phyloP scores from a whole-genome alignment of 176 grass and related monocot genomes.

The Oryza rufipogon region DNA sequence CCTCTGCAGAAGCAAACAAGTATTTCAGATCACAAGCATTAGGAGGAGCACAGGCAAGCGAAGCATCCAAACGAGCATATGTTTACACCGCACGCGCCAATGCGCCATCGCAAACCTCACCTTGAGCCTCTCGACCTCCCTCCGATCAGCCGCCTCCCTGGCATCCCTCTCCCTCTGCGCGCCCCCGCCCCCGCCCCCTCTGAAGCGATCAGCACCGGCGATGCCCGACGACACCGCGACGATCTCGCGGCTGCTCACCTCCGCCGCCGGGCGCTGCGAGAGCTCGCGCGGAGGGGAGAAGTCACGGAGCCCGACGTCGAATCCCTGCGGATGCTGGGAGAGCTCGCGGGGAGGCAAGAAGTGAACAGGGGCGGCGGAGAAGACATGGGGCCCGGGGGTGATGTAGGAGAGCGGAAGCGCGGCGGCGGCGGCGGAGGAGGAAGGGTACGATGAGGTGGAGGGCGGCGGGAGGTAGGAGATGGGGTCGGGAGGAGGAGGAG shows the following conservation, averaged over 20 bases:
- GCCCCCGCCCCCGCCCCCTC: not conserved
- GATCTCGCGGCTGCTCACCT: not conserved
- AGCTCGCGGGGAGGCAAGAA: slow-evolving; percentile 59
- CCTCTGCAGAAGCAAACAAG: slow-evolving; percentile 39
- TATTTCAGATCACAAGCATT: not conserved
- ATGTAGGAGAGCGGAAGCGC: not conserved
- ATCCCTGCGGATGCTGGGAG: slow-evolving; percentile 30
- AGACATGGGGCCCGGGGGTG: slow-evolving; percentile 4
- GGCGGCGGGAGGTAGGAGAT: not conserved
- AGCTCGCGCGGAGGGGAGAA: slow-evolving; percentile 70
- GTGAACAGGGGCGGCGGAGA: not conserved
- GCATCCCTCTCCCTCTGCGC: slow-evolving; percentile 33
- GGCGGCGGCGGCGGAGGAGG: not conserved
- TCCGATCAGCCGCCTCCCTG: slow-evolving; percentile 29
- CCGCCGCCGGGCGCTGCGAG: slow-evolving; percentile 41
- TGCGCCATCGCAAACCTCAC: slow-evolving; percentile 34
- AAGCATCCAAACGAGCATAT: not conserved
- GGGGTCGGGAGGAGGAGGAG: not conserved
- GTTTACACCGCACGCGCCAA: not conserved
- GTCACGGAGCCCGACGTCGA: not conserved
- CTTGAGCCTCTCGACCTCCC: slow-evolving; percentile 70
- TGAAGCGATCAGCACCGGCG: not conserved
- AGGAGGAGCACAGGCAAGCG: slow-evolving; percentile 6
- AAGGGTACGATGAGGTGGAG: not conserved
- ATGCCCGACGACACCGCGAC: not conserved